Base-by-base conservation (phyloP, 2,329 filamentous ascomycete genomes). In the Aspergillus ochraceoroseus region DNA sequence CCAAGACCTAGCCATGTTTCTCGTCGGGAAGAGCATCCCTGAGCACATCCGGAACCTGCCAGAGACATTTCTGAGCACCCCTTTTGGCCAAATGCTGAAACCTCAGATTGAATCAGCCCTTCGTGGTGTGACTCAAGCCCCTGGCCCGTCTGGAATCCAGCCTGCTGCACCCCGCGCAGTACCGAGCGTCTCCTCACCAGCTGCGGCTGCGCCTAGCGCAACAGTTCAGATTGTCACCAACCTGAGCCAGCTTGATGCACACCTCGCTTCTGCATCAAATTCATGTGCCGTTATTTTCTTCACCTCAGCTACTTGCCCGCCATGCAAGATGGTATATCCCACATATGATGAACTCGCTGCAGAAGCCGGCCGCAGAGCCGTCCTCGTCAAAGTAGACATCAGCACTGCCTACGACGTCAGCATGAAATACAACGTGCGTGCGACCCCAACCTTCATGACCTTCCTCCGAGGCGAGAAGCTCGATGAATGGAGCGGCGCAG, bases 391-490 rank as follows among this genome's bases (percentile, higher is more conserved):
- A 58, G 80, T 94, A 8, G 89, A 96, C 57, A 80, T 87, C 32
- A 80, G 79, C 11, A 68, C 74, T 8, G 80, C 83, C 2, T 76
- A 73, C 41, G 77, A 79, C 46, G 77, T 86, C 32, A 80, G 74
- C 15, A 71, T 71, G 28, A 75, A 74, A 44, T 94, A 85, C 58
- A 68, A 73, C 1, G 76, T 95, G 36, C 74, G 77, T 2, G 83
- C 83, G 3, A 95, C 89, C 0, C 90, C 90, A 0, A 95, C 89
- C 0, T 94, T 96, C 57, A 78, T 92, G 56, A 90, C 87, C 0
- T 94, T 89, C 57, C 66, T 90, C 6, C 82, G 76, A 37, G 87
- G 88, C 1, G 67, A 82, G 44, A 79, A 90, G 58, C 77, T 86
- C 33, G 82, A 87, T 47, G 76, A 83, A 51, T 96, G 89, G 89